phyloP scores from a whole-genome alignment of 345 rosid genomes.

The Citrus cavaleriei region DNA sequence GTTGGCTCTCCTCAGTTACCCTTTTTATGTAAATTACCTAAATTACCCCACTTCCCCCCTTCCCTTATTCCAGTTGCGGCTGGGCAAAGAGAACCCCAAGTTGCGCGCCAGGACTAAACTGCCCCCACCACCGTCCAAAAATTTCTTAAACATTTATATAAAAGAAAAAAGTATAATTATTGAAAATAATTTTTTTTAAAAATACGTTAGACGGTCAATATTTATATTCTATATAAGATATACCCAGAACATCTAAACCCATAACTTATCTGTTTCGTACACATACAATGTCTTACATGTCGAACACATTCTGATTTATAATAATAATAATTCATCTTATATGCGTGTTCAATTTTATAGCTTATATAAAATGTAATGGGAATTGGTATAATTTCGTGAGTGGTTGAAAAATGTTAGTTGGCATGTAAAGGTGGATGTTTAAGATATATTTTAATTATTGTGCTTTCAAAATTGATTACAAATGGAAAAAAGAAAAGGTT shows the following conservation, averaged over 20 bases:
- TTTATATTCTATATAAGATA: not conserved
- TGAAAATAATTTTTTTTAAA: no score
- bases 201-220: not conserved
- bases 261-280: not conserved
- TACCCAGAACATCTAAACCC: not conserved
- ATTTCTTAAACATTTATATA: not conserved
- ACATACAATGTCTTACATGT: not conserved
- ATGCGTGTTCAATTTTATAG: no score
- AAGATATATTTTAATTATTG: no score
- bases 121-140: slow-evolving; percentile 19
- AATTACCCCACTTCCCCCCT: not conserved
- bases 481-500: not conserved
- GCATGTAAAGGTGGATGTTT: not conserved
- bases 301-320: not conserved
- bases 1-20: not conserved
- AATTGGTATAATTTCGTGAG: not conserved
- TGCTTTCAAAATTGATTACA: no score
- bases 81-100: not conserved
- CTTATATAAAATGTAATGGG: no score
- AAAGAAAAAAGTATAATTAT: no score
- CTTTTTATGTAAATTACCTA: not conserved
- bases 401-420: not conserved
- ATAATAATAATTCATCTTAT: not conserved
- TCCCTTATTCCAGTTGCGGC: not conserved
- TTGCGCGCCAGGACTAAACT: slow-evolving; percentile 16